These are phyloP conservation scores for Aspergillus viridinutans DNA, from an alignment of 2,329 filamentous ascomycete species.

Conservation along the genomic window DNA sequence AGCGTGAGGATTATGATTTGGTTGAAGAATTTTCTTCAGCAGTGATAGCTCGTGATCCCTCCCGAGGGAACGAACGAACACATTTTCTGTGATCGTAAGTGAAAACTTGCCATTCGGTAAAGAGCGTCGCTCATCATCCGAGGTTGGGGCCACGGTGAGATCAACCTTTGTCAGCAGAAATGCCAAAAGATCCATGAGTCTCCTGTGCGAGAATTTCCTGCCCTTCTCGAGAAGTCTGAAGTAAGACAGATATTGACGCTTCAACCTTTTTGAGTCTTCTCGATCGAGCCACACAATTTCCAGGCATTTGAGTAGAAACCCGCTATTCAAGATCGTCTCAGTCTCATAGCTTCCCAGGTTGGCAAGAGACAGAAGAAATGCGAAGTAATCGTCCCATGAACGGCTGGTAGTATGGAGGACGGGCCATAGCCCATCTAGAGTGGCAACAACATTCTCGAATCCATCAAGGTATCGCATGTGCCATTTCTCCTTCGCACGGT, in stretches of 20 bases:
- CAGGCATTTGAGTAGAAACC: slow-evolving; percentile 57
- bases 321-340: slow-evolving; percentile 55
- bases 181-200: slow-evolving; percentile 41
- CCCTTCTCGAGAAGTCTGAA: slow-evolving; percentile 43
- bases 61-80: slow-evolving; percentile 32
- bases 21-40: slow-evolving; percentile 61
- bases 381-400: slow-evolving; percentile 74
- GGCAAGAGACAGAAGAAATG: slow-evolving; percentile 64
- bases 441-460: slow-evolving; percentile 35
- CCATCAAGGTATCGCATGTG: slow-evolving; percentile 24
- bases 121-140: slow-evolving; percentile 21
- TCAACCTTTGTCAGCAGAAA: slow-evolving; percentile 38
- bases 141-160: slow-evolving; percentile 26
- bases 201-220: slow-evolving; percentile 41
- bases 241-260: slow-evolving; percentile 50
- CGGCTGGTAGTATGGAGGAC: slow-evolving; percentile 59
- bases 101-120: slow-evolving; percentile 28
- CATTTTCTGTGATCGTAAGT: slow-evolving; percentile 31
- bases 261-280: slow-evolving; percentile 46
- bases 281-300: slow-evolving; percentile 60
- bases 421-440: slow-evolving; percentile 58
- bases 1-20: slow-evolving; percentile 53
- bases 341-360: slow-evolving; percentile 58
- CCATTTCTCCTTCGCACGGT: slow-evolving; percentile 20
- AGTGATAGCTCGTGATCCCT: slow-evolving; percentile 31